Conservation (phyloP, 305 asterid genomes). For the Fraxinus nigra region DNA sequence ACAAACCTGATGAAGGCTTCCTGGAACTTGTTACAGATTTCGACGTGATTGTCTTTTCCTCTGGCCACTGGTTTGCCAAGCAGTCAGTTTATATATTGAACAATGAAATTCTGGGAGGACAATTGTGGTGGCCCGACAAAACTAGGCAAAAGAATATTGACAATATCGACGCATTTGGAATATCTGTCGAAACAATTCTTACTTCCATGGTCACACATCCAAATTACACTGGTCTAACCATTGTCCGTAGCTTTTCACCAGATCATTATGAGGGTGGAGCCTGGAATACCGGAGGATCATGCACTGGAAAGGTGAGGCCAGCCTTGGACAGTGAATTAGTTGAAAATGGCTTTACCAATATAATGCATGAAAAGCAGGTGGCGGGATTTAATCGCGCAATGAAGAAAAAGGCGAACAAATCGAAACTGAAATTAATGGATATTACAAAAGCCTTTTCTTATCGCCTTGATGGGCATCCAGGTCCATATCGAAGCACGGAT, state of each 20-base stretch:
- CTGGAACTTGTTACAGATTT: slow-evolving; percentile 59
- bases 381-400: slow-evolving; percentile 53
- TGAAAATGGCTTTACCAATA: slow-evolving; percentile 66
- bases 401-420: slow-evolving; percentile 59
- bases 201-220: slow-evolving; percentile 69
- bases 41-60: slow-evolving; percentile 80
- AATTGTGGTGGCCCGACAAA: slow-evolving; percentile 82
- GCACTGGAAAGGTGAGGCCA: slow-evolving; percentile 79
- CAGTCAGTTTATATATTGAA: slow-evolving; percentile 75
- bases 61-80: slow-evolving; percentile 99
- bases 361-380: slow-evolving; percentile 84
- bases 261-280: slow-evolving; percentile 93
- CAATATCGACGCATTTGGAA: slow-evolving; percentile 72
- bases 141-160: slow-evolving; percentile 47
- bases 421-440: slow-evolving; percentile 66
- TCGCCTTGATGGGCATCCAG: slow-evolving; percentile 96
- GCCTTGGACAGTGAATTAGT: slow-evolving; percentile 52
- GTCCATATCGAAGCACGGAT: slow-evolving; percentile 79
- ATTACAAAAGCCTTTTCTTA: slow-evolving; percentile 62
- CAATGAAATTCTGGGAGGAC: slow-evolving; percentile 87
- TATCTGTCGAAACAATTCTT: slow-evolving; percentile 75
- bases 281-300: slow-evolving; percentile 96
- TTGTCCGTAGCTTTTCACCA: slow-evolving; percentile 78
- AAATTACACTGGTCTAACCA: slow-evolving; percentile 75
- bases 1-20: slow-evolving; percentile 75